Evolutionary conservation across 495 filamentous ascomycete species (phyloP).

Genomic region (Tuber magnatum): DNA sequence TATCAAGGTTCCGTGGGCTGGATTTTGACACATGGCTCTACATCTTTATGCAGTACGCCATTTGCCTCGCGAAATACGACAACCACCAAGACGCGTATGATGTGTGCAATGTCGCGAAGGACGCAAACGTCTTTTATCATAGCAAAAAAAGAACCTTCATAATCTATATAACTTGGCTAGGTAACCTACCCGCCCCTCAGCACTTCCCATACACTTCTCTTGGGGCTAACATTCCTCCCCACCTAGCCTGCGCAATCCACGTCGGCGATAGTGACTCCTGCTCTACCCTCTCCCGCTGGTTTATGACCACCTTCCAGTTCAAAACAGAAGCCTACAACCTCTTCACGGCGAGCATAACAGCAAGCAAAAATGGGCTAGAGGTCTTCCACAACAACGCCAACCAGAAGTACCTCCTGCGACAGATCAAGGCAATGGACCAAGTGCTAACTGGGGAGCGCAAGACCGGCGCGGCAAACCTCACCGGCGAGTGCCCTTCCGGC

Average conservation of each 20-base stretch:
- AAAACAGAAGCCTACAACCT: constrained; percentile 77
- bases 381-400: constrained; percentile 54
- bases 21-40: constrained; percentile 77
- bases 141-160: constrained; percentile 58
- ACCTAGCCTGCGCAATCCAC: constrained; percentile 67
- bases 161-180: constrained; percentile 72
- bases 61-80: constrained; percentile 57
- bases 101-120: constrained; percentile 61
- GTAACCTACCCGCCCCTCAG: constrained; percentile 46
- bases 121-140: constrained; percentile 72
- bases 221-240: background rate
- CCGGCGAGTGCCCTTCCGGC: constrained; percentile 26
- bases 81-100: constrained; percentile 63
- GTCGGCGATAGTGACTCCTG: constrained; percentile 72
- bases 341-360: constrained; percentile 46
- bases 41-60: constrained; percentile 79
- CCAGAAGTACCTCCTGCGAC: constrained; percentile 82
- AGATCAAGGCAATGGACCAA: constrained; percentile 84
- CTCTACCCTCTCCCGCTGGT: constrained; percentile 62
- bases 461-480: constrained; percentile 43
- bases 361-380: constrained; percentile 36
- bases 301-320: constrained; percentile 78
- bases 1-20: constrained; percentile 70
- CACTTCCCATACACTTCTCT: background rate
- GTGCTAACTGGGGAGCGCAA: constrained; percentile 31